Percentiles rank a stretch among this genome's conserved stretches.
phyloP scores from a whole-genome alignment of 768 basidiomycete species.

The Pulveroboletus sp. region DNA sequence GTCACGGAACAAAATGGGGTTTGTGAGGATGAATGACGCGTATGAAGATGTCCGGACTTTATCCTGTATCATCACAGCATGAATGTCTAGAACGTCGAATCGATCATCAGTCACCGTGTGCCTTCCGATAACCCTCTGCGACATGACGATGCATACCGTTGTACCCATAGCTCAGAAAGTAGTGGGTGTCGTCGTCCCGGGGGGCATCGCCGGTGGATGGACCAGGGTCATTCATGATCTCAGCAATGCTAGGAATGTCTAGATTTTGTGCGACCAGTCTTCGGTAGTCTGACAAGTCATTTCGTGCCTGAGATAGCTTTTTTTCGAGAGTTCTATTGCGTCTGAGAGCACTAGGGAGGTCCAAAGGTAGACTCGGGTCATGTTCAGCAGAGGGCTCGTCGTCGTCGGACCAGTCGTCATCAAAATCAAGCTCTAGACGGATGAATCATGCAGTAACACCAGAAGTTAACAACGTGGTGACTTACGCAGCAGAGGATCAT shows the following conservation, averaged over 20 bases:
- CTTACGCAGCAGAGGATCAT: constrained; percentile 88
- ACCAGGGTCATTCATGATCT: constrained; percentile 37
- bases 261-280: constrained; percentile 51
- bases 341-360: constrained; percentile 33
- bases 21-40: constrained; percentile 83
- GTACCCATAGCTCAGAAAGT: constrained; percentile 85
- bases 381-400: not conserved
- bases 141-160: constrained; percentile 55
- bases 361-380: constrained; percentile 18
- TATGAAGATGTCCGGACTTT: constrained; percentile 92
- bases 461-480: constrained; percentile 1
- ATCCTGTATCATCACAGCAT: constrained; percentile 95
- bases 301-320: constrained; percentile 54
- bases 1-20: constrained; percentile 74
- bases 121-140: too few relatives aligned
- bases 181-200: constrained; percentile 89
- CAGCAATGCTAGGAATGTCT: constrained; percentile 41
- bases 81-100: constrained; percentile 59
- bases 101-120: not conserved
- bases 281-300: constrained; percentile 61
- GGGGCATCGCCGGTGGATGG: constrained; percentile 19
- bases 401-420: constrained; percentile 74
- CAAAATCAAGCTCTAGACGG: constrained; percentile 53
- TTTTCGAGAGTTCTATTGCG: constrained; percentile 57
- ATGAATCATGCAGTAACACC: not conserved